phyloP scores from a whole-genome alignment of 768 basidiomycete genomes.

The Sarcodon sp. region DNA sequence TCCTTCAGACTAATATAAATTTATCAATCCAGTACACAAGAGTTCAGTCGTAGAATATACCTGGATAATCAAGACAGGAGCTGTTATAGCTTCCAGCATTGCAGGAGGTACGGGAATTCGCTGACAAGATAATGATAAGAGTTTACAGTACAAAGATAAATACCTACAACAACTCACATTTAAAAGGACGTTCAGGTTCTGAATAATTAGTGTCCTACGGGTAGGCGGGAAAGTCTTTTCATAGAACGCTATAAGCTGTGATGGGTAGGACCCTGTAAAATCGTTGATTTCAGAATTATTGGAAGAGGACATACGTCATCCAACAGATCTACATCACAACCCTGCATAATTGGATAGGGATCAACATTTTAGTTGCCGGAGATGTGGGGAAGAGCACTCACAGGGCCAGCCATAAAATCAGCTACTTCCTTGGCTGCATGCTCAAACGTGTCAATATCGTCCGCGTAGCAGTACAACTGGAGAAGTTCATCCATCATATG shows the following conservation, averaged over 20 bases:
- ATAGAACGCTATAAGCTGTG: slow-evolving; percentile 60
- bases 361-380: not conserved
- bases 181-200: slow-evolving; percentile 40
- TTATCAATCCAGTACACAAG: not conserved
- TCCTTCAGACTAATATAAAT: slow-evolving; percentile 39
- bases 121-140: slow-evolving; percentile 19
- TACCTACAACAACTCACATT: slow-evolving; percentile 31
- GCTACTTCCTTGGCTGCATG: slow-evolving; percentile 50
- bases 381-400: slow-evolving; percentile 18
- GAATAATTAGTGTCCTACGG: slow-evolving; percentile 35
- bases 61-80: slow-evolving; percentile 60
- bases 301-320: slow-evolving; percentile 40
- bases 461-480: slow-evolving; percentile 49
- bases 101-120: slow-evolving; percentile 37
- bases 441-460: slow-evolving; percentile 56
- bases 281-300: not conserved
- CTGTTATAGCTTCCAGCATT: slow-evolving; percentile 36
- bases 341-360: slow-evolving; percentile 17
- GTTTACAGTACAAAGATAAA: not conserved
- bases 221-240: slow-evolving; percentile 39
- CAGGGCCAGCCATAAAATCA: slow-evolving; percentile 41
- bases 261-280: not conserved
- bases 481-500: slow-evolving; percentile 52
- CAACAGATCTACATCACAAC: slow-evolving; percentile 39
- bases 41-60: slow-evolving; percentile 20